Evolutionary conservation across 768 basidiomycete species (phyloP).

Genomic region (Amanita muscaria): DNA sequence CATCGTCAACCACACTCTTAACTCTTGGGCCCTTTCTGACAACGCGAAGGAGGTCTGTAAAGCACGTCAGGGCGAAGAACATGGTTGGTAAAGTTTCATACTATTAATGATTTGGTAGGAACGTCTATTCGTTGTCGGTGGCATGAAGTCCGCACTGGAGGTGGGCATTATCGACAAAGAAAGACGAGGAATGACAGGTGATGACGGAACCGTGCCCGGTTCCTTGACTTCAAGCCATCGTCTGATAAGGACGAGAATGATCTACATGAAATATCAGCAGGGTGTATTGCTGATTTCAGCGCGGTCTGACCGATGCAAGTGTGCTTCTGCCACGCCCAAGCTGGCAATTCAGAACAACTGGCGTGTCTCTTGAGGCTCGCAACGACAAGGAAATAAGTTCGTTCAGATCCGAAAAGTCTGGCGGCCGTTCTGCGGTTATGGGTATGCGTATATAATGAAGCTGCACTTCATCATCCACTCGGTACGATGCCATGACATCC

Average conservation of each 20-base stretch:
- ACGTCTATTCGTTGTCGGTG: slow-evolving; percentile 33
- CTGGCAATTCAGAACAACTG: slow-evolving; percentile 93
- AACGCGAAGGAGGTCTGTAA: slow-evolving; percentile 70
- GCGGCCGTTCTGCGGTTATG: slow-evolving; percentile 82
- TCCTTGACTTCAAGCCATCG: slow-evolving; percentile 61
- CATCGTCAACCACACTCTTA: slow-evolving; percentile 79
- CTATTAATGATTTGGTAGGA: slow-evolving; percentile 90
- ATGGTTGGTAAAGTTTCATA: slow-evolving; percentile 25
- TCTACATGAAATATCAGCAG: slow-evolving; percentile 27
- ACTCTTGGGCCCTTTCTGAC: slow-evolving; percentile 80
- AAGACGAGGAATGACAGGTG: slow-evolving; percentile 21
- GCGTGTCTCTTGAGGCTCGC: slow-evolving; percentile 57
- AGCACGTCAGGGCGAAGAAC: not conserved
- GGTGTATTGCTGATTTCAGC: not conserved
- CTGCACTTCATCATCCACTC: slow-evolving; percentile 39
- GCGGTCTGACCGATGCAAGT: slow-evolving; percentile 60
- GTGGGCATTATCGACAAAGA: slow-evolving; percentile 39
- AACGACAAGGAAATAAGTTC: slow-evolving; percentile 76
- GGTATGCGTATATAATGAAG: slow-evolving; percentile 81
- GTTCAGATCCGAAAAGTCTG: slow-evolving; percentile 64
- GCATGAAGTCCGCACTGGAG: slow-evolving; percentile 23
- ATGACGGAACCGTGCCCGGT: slow-evolving; percentile 28
- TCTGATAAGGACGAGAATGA: slow-evolving; percentile 76
- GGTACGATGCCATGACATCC: slow-evolving; percentile 72
- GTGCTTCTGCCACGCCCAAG: slow-evolving; percentile 90